Percentiles rank a stretch among this genome's conserved stretches.
phyloP scores from a whole-genome alignment of 371 early-diverging fungal species.

The Mortierella sp. region DNA sequence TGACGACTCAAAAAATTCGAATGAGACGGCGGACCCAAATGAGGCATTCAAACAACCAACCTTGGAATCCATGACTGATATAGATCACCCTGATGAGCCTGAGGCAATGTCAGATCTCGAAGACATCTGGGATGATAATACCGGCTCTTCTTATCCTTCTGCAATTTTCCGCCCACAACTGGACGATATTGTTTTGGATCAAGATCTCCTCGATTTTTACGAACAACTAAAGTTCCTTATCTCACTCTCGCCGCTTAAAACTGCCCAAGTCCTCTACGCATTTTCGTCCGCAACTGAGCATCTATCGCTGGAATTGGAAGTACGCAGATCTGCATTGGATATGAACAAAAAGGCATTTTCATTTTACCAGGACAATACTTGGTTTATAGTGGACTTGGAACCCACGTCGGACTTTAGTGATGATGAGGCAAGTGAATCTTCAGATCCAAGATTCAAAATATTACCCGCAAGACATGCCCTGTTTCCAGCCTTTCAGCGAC shows the following conservation, averaged over 20 bases:
- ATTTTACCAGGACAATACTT: conserved; percentile 56
- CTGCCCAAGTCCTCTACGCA: conserved; percentile 53
- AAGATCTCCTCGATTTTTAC: conserved; percentile 52
- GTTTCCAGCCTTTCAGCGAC: conserved; percentile 47
- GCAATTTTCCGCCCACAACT: conserved; percentile 52
- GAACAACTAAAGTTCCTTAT: conserved; percentile 52
- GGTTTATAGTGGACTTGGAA: conserved; percentile 54
- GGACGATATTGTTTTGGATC: conserved; percentile 53
- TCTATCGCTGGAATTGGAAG: conserved; percentile 40
- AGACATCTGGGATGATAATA: conserved; percentile 17
- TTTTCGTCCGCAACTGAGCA: conserved; percentile 53
- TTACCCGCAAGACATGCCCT: conserved; percentile 46
- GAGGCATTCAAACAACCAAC: background rate
- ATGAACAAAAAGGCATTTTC: conserved; percentile 49
- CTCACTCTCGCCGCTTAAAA: conserved; percentile 53
- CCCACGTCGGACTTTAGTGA: conserved; percentile 31
- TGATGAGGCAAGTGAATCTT: conserved; percentile 27
- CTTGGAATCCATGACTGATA: too few relatives aligned
- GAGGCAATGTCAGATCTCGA: conserved; percentile 7
- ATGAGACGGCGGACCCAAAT: background rate
- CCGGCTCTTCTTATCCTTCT: conserved; percentile 13
- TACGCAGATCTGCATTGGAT: conserved; percentile 36
- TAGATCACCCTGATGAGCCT: background rate
- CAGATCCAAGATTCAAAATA: conserved; percentile 38
- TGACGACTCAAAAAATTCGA: background rate